Evolutionary conservation across 192 early-diverging fungal species (phyloP), one percentile per base, ranked within the genome.

Genomic region (Umbelopsis isabellina): DNA sequence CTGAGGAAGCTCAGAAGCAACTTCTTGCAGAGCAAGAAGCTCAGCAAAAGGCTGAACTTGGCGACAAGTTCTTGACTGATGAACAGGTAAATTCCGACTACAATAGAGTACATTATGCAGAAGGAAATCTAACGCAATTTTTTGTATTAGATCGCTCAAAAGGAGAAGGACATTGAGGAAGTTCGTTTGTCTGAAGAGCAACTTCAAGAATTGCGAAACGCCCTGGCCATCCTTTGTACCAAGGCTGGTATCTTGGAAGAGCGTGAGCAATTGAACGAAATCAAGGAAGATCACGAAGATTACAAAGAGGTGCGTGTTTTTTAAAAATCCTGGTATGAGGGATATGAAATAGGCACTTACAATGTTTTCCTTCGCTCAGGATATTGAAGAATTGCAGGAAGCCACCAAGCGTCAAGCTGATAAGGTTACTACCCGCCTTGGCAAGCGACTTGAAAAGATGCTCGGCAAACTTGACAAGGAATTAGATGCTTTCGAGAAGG

Each of bases 391-490:
- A 70, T 64, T 86, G 16, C 77, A 86, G 21, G 85, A 84, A 51
- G 84, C 81, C 23, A 82, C 80, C 23, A 77, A 83, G 67, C 75
- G 75, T 35, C 73, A 87, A 55, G 76, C 87, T 13, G 74, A 85
- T 51, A 89, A 90, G 58, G 80, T 85, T 3, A 80, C 86, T 8
- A 72, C 80, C 46, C 79, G 86, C 27, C 80, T 95, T 68, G 85
- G 89, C 12, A 79, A 80, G 47, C 87, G 87, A 22, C 83, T 95
- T 9, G 90, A 93, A 75, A 93, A 92, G 81, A 92, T 95, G 92
- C 85, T 95, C 67, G 70, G 75, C 51, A 86, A 85, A 68, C 83
- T 95, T 25, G 91, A 93, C 68, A 80, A 81, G 49, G 92, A 95
- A 69, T 66, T 94, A 15, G 74, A 75, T 35, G 33, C 68, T 23